A percentile compares a stretch with the other conserved stretches of the same genome.
These are phyloP conservation scores for Peronospora tabacina DNA, from an alignment of 352 stramenopile species.

Conservation along the genomic window DNA sequence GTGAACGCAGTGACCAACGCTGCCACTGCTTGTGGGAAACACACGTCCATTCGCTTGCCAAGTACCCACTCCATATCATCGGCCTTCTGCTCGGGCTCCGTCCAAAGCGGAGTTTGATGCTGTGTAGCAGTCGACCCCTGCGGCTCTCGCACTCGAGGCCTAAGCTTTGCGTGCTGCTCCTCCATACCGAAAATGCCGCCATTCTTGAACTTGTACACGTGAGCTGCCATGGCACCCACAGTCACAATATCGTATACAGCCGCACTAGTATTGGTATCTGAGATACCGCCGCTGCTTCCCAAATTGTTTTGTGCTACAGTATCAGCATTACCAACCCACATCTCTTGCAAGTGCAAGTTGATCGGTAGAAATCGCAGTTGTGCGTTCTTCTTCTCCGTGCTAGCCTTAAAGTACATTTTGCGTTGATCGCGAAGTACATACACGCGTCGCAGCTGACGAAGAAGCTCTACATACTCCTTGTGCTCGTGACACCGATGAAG, in stretches of 20 bases:
- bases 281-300: conserved; percentile 21
- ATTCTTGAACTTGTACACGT: conserved; percentile 87
- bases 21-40: conserved; percentile 70
- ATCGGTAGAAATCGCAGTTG: conserved; percentile 74
- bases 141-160: conserved; percentile 45
- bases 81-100: conserved; percentile 74
- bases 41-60: conserved; percentile 79
- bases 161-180: conserved; percentile 64
- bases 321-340: conserved; percentile 70
- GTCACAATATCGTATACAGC: conserved; percentile 81
- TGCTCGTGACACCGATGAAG: conserved; percentile 48
- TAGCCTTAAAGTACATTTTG: conserved; percentile 83
- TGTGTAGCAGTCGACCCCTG: conserved; percentile 37
- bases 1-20: conserved; percentile 78
- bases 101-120: conserved; percentile 71
- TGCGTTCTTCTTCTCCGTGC: conserved; percentile 80
- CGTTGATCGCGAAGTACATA: conserved; percentile 63
- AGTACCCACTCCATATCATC: conserved; percentile 71
- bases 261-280: conserved; percentile 23
- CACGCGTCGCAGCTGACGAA: conserved; percentile 51
- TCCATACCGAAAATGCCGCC: conserved; percentile 70
- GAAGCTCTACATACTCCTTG: conserved; percentile 66
- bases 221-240: conserved; percentile 77
- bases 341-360: conserved; percentile 81
- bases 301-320: conserved; percentile 31